Conservation (phyloP, 2,329 filamentous ascomycete species). For the Cladosporium sp. region DNA sequence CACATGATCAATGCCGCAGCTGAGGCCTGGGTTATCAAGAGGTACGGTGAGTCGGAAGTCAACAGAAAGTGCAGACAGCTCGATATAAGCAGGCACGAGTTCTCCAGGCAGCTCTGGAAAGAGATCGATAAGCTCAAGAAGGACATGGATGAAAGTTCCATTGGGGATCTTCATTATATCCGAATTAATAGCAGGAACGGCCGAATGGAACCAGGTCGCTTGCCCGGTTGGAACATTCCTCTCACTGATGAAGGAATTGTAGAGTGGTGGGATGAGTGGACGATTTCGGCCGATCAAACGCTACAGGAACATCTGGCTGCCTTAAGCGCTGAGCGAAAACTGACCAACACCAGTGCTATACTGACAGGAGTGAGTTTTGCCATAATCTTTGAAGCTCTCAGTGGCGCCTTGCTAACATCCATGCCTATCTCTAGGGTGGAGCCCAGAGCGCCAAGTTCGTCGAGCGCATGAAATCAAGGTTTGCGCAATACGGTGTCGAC, state of each 20-base stretch:
- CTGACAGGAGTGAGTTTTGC: background rate
- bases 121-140: background rate
- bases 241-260: background rate
- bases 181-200: background rate
- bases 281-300: background rate
- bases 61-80: background rate
- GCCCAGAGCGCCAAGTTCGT: background rate
- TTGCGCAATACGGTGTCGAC: background rate
- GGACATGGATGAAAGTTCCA: no score
- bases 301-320: background rate
- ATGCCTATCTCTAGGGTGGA: background rate
- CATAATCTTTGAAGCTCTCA: no score
- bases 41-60: background rate
- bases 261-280: background rate
- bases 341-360: background rate
- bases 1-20: background rate
- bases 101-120: background rate
- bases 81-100: background rate
- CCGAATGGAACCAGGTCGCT: background rate
- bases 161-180: no score
- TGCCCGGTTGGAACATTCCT: background rate
- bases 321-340: background rate
- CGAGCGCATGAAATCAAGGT: background rate
- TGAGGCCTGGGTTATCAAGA: background rate
- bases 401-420: background rate